Evolutionary conservation across 768 basidiomycete species (phyloP), one percentile per base, ranked within the genome.

Genomic region (Serendipita sp.): DNA sequence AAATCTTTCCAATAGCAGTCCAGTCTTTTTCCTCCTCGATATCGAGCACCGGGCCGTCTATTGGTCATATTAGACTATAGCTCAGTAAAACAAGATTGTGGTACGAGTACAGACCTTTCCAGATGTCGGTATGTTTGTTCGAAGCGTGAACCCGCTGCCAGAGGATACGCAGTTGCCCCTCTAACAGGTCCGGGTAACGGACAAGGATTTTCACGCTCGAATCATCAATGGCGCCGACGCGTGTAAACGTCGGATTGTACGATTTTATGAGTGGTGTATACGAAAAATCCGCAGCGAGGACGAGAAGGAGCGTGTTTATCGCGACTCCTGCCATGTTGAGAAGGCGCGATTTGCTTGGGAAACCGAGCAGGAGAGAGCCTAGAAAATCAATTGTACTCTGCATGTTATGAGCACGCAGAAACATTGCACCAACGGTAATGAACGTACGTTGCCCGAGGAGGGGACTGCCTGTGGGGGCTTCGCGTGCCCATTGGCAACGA

Each of bases 141-240:
- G 30, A n/a, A 58, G 53, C 17, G 30, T 58, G 53, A 24, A 58
- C 53, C n/a, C 45, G 28, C 61, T 64, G 41, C 68, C 61, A 60
- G 65, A 64, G 30, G 43, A 64, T 42, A 45, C 51, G 31, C 42
- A 61, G 58, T 60, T 31, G 62, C 22, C 63, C 51, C 30, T 66
- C 61, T 60, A 64, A 72, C 62, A 63, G 58, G 7, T 70, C 67
- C 1, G 86, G 85, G 68, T 82, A 79, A 42, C 88, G 82, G 26
- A 83, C 78, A 38, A 78, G 72, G 44, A 89, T 75, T 70, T 86
- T 88, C 64, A 74, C 83, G 45, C 75, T 73, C 67, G 82, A 79
- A 2, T 82, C 80, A 66, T 82, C 80, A 62, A 89, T 78, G 2
- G 85, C 85, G 16, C 88, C 88, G 62, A 88, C 74, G 58, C 88